Evolutionary conservation across 2,329 filamentous ascomycete genomes (phyloP).

Genomic region (Bertia moriformis): DNA sequence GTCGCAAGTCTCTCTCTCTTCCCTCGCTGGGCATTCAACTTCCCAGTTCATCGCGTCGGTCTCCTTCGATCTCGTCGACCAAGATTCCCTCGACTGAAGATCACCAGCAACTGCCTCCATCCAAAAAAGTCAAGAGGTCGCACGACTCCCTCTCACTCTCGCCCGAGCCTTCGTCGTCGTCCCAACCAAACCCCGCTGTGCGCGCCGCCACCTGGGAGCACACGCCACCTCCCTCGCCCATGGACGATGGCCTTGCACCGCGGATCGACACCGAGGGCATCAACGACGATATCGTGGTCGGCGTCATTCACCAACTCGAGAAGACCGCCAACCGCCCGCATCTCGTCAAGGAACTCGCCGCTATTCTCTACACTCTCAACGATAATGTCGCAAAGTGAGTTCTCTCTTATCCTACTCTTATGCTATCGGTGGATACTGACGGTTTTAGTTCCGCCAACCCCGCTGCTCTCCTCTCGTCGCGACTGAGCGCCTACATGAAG

Average conservation of each 20-base stretch:
- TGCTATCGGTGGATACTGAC: slow-evolving; percentile 13
- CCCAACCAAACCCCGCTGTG: slow-evolving; percentile 1
- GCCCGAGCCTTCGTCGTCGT: slow-evolving; percentile 14
- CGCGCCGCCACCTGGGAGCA: neutral
- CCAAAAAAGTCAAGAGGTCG: slow-evolving; percentile 69
- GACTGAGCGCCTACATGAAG: slow-evolving; percentile 78
- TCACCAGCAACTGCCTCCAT: slow-evolving; percentile 23
- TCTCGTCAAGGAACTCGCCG: slow-evolving; percentile 82
- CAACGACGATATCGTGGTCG: slow-evolving; percentile 89
- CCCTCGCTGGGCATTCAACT: slow-evolving; percentile 86
- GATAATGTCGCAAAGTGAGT: slow-evolving; percentile 84
- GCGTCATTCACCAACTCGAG: slow-evolving; percentile 74
- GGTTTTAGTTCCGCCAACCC: slow-evolving; percentile 75
- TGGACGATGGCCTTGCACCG: slow-evolving; percentile 19
- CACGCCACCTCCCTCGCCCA: slow-evolving; percentile 49
- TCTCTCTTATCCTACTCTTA: slow-evolving; percentile 3
- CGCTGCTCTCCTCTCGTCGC: slow-evolving; percentile 85
- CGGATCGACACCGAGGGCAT: slow-evolving; percentile 71
- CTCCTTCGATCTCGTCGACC: slow-evolving; percentile 10
- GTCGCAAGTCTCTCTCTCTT: slow-evolving; percentile 86
- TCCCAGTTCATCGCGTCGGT: slow-evolving; percentile 35
- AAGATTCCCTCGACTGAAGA: slow-evolving; percentile 20
- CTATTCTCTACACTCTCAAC: slow-evolving; percentile 61
- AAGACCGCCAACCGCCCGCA: slow-evolving; percentile 84
- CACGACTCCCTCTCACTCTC: slow-evolving; percentile 37